Percentiles rank a stretch among this genome's conserved stretches.
Conservation (phyloP, 768 basidiomycete genomes). For the Lenzites betulinus region DNA sequence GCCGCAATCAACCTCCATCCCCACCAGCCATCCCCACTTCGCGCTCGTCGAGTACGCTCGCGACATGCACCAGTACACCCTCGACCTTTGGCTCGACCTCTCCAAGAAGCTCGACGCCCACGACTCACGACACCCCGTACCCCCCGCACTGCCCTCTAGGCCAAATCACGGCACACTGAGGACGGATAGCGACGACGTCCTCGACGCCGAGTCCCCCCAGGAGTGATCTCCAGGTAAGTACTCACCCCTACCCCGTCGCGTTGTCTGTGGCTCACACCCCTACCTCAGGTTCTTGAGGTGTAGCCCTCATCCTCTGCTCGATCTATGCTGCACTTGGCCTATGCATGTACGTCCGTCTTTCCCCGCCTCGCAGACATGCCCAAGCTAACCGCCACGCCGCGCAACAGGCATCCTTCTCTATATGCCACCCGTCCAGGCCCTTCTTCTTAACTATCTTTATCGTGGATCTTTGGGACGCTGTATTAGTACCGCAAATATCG, state of each 20-base stretch:
- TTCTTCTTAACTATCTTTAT: slow-evolving; percentile 8
- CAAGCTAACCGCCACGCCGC: background rate
- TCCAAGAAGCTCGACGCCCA: slow-evolving; percentile 9
- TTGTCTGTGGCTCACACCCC: no score
- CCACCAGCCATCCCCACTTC: slow-evolving; percentile 1
- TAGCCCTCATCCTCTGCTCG: background rate
- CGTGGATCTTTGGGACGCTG: slow-evolving; percentile 1
- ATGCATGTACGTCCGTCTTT: background rate
- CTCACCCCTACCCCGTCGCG: background rate
- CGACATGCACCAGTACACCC: slow-evolving; percentile 26
- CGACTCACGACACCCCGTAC: background rate
- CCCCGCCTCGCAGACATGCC: background rate
- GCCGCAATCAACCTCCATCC: slow-evolving; percentile 7
- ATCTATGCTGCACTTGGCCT: background rate
- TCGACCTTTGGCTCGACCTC: slow-evolving; percentile 23
- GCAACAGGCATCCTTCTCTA: background rate
- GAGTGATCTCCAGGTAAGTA: background rate
- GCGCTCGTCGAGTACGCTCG: slow-evolving; percentile 25
- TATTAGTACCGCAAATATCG: slow-evolving; percentile 1
- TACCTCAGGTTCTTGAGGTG: no score
- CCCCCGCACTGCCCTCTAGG: background rate
- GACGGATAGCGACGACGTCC: background rate
- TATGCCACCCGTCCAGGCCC: background rate
- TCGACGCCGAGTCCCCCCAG: slow-evolving; percentile 15
- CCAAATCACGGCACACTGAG: no score